Percentiles rank a stretch among this genome's conserved stretches.
Evolutionary conservation across 345 rosid species (phyloP).

Genomic region (Orychophragmus violaceus): DNA sequence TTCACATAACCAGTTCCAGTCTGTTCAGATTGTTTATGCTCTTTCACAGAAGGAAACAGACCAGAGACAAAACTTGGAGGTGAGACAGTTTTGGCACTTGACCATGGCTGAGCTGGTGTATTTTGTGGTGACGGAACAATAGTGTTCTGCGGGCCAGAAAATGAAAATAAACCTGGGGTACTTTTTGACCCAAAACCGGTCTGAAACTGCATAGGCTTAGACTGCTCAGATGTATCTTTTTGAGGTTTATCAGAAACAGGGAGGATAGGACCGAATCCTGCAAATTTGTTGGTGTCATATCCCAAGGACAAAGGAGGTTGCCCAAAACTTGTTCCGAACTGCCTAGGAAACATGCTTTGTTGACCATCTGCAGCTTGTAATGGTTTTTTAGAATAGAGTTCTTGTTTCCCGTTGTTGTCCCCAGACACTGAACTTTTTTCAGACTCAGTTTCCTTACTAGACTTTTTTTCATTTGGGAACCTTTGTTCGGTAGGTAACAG

Average conservation of each 20-base stretch:
- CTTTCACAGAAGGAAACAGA: slow-evolving; percentile 29
- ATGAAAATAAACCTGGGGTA: slow-evolving; percentile 25
- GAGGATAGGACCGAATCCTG: slow-evolving; percentile 30
- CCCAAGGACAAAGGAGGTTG: slow-evolving; percentile 38
- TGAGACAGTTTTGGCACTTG: slow-evolving; percentile 34
- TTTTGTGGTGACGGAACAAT: slow-evolving; percentile 36
- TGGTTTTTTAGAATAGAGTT: slow-evolving; percentile 19
- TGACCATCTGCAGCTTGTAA: slow-evolving; percentile 32
- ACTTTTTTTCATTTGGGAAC: neutral
- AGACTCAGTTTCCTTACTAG: slow-evolving; percentile 25
- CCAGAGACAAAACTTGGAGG: slow-evolving; percentile 31
- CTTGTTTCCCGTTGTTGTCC: slow-evolving; percentile 34
- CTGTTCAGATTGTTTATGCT: slow-evolving; percentile 33
- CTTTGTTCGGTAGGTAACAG: slow-evolving; percentile 18
- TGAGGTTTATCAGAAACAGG: slow-evolving; percentile 37
- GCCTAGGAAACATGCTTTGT: slow-evolving; percentile 27
- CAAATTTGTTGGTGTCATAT: slow-evolving; percentile 31
- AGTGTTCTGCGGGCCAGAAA: slow-evolving; percentile 30
- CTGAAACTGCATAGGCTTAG: slow-evolving; percentile 24
- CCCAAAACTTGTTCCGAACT: slow-evolving; percentile 34
- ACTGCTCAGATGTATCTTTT: slow-evolving; percentile 24
- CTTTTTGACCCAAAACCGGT: slow-evolving; percentile 34
- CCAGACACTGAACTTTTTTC: slow-evolving; percentile 23
- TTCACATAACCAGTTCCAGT: slow-evolving; percentile 29
- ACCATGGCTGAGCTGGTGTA: slow-evolving; percentile 41